Conservation (phyloP, 208 protist species). For the Eutreptiella sp. region DNA sequence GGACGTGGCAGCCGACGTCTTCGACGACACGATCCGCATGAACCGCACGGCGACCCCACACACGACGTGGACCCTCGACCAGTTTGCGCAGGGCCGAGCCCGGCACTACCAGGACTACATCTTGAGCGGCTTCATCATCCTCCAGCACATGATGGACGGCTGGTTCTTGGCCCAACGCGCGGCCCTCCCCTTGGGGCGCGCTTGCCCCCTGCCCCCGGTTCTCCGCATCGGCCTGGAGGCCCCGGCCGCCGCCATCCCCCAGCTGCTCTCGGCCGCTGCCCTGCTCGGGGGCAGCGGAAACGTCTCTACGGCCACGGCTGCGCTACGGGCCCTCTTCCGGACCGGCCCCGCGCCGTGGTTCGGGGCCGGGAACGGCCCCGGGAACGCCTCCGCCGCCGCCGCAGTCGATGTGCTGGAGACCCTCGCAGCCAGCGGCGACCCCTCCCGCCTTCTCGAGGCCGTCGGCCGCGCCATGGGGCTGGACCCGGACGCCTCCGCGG, state of each 20-base stretch:
- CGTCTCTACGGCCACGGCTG: too few relatives aligned
- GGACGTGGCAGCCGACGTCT: not conserved
- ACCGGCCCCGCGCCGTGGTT: too few relatives aligned
- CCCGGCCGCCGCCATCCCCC: not conserved
- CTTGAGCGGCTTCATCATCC: slow-evolving; percentile 63
- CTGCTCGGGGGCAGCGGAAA: too few relatives aligned
- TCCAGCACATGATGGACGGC: slow-evolving; percentile 59
- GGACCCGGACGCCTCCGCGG: too few relatives aligned
- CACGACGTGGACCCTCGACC: slow-evolving; percentile 39
- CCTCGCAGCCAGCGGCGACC: too few relatives aligned
- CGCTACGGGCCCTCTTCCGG: too few relatives aligned
- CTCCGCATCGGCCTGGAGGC: slow-evolving; percentile 9
- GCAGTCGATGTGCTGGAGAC: too few relatives aligned
- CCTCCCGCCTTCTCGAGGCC: too few relatives aligned
- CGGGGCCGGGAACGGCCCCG: too few relatives aligned
- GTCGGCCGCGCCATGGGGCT: too few relatives aligned
- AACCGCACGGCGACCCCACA: slow-evolving; percentile 67
- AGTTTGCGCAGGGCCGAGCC: slow-evolving; percentile 24
- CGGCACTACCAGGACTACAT: slow-evolving; percentile 56
- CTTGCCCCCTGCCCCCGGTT: slow-evolving; percentile 25
- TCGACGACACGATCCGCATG: slow-evolving; percentile 68
- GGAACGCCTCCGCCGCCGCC: too few relatives aligned
- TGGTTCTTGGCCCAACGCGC: slow-evolving; percentile 25
- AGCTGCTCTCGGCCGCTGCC: too few relatives aligned
- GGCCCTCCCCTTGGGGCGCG: not conserved